Evolutionary conservation across 495 filamentous ascomycete genomes (phyloP).

Genomic region (Platismatia glauca): DNA sequence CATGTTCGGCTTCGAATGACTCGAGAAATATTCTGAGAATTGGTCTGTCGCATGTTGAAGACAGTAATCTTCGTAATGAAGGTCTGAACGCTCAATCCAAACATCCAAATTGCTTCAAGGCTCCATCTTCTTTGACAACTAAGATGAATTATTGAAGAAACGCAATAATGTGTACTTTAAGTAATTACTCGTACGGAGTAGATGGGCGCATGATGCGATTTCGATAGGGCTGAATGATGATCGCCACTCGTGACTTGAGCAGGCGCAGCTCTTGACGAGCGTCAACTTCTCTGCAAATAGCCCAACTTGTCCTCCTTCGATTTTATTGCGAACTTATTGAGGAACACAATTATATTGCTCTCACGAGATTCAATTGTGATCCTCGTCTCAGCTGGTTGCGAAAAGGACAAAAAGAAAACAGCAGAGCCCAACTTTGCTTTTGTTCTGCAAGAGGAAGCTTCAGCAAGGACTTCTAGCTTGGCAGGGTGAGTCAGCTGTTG

Average conservation of each 20-base stretch:
- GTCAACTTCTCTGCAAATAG: no score
- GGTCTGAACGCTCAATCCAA: background rate
- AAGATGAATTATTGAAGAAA: no score
- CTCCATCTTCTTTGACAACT: no score
- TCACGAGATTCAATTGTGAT: background rate
- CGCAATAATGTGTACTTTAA: no score
- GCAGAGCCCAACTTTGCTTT: background rate
- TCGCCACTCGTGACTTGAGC: background rate
- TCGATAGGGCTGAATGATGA: slow-evolving; percentile 4
- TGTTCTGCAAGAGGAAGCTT: background rate
- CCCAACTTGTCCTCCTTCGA: no score
- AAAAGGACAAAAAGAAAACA: background rate
- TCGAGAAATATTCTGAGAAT: background rate
- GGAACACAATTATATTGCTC: background rate
- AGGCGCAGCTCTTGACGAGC: background rate
- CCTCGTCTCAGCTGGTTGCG: background rate
- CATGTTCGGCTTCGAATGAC: slow-evolving; percentile 25
- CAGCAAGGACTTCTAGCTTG: background rate
- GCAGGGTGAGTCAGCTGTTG: background rate
- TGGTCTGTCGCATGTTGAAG: background rate
- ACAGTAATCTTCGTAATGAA: background rate
- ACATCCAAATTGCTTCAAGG: background rate
- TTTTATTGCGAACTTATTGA: no score
- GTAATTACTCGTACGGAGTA: no score
- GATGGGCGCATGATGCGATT: background rate